Evolutionary conservation across 257 asterid species (phyloP).

Genomic region (Gentiana macrophylla): DNA sequence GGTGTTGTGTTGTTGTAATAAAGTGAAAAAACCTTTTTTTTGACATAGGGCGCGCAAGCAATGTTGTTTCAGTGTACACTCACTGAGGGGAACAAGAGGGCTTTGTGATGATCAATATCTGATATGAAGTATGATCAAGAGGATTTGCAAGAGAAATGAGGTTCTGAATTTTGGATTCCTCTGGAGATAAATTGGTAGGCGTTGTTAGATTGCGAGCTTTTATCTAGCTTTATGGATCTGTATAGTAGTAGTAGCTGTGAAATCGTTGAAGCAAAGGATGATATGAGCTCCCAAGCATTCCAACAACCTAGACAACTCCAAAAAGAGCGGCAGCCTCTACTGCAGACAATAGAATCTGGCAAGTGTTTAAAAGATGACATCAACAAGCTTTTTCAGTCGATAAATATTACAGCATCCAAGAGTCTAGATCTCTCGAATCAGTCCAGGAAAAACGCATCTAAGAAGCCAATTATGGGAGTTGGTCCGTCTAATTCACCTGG

Average conservation of each 20-base stretch:
- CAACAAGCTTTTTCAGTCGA: conserved; percentile 38
- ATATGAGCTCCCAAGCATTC: conserved; percentile 18
- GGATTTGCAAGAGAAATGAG: too few species aligned
- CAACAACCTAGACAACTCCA: conserved; percentile 12
- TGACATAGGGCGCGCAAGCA: too few species aligned
- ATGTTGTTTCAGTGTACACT: too few species aligned
- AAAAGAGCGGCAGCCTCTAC: conserved; percentile 32
- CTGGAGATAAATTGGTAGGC: conserved; percentile 6
- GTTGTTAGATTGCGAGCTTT: conserved; percentile 2
- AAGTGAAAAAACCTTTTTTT: too few species aligned
- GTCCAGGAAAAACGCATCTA: conserved; percentile 35
- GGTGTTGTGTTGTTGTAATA: too few species aligned
- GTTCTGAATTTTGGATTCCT: not conserved
- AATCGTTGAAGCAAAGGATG: conserved; percentile 60
- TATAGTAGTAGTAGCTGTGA: conserved; percentile 44
- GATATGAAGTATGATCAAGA: too few species aligned
- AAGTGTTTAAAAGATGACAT: conserved; percentile 32
- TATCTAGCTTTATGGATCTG: conserved; percentile 40
- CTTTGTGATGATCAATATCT: too few species aligned
- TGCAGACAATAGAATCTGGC: conserved; percentile 21
- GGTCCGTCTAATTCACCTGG: conserved; percentile 62
- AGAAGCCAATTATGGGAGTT: conserved; percentile 53
- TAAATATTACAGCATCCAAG: conserved; percentile 29
- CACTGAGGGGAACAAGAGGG: too few species aligned
- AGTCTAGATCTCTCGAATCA: conserved; percentile 42